Base-by-base conservation (phyloP, 352 stramenopile species). In the Globisporangium apiculatum region DNA sequence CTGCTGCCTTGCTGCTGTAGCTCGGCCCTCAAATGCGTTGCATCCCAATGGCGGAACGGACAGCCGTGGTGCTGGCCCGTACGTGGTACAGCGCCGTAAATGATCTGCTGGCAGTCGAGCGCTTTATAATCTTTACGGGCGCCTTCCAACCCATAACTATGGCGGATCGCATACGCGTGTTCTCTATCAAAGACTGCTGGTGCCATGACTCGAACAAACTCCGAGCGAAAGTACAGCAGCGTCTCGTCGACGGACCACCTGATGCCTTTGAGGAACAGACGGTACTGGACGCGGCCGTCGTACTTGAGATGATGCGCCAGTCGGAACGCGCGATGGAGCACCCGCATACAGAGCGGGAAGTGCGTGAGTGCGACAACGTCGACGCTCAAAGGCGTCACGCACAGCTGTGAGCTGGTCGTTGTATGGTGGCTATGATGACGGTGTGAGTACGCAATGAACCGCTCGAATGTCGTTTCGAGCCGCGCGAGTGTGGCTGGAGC, bases 51-150 rank as follows among this genome's bases (percentile, higher is more conserved):
- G 48, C 76, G 78, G 60, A 93, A 95, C 5, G 85, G 85, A 58
- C 85, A 95, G 8, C 85, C 85, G 55, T 95, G 83, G 53, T 85
- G 99, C 67, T 87, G 93, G 47, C 85, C 85, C 8, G 86, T 66
- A 7, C 71, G 68, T 37, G 81, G 85, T 15, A 71, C 57, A 5
- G 59, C 48, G 3, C 71, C 65, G 1, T 63, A 55, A 43, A 87
- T 79, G 45, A 95, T 87, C 40, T 83, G 64, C 36, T 68, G 46
- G 52, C 85, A 95, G 45, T 74, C 58, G 8, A 83, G 55, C 17
- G 83, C 81, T 15, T 66, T 49, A 60, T 93, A 95, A 52, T 91
- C 74, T 56, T 79, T 87, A 9, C 83, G 72, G 12, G 74, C 79
- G 0, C 85, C 85, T 76, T 91, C 85, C 1, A 92, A 69, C 0